Base-by-base conservation (phyloP, 2,329 filamentous ascomycete species). In the Fusarium sp. region DNA sequence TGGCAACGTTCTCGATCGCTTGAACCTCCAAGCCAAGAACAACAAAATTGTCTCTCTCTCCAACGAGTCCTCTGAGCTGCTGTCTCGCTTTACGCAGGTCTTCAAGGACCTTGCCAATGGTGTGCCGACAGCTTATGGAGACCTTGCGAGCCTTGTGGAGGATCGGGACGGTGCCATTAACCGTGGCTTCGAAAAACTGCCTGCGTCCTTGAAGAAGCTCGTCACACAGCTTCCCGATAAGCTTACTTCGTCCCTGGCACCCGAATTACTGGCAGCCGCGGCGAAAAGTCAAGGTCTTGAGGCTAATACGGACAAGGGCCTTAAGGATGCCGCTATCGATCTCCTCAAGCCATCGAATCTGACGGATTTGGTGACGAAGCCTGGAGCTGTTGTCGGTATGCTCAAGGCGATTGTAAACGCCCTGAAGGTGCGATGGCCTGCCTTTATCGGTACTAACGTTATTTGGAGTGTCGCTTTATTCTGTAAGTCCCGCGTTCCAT, bases 61-160 rank as follows among this genome's bases (percentile, higher is more conserved):
- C n/a, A 87, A 89, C 63, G 94, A 97, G 74, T 95, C 93, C 0
- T 90, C 94, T 66, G 91, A 93, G 69, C 86, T 97, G 30, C 88
- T 97, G 54, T 88, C 90, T 57, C 89, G 91, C 67, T 99, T 99
- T 85, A 97, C 94, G 2, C 85, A 94, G 59, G 91, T 98, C 34
- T 92, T 99, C 77, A 96, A 95, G 78, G 96, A 99, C 78, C 87
- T 98, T 18, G 88, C 96, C 75, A 94, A 94, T 78, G 96, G 96
- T 67, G 96, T 94, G 3, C 96, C 96, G 5, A 98, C 95, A 1
- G 96, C 96, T 5, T 97, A 97, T 80, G 87, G 92, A 76, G 96
- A 99, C 78, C 90, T 99, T n/a, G 89, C 84, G 5, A 75, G 77
- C 16, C 84, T 91, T 24, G 80, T 91, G 45, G 87, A 90, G 63